phyloP scores from a whole-genome alignment of 768 basidiomycete species.

The Leccinum sublutescens region DNA sequence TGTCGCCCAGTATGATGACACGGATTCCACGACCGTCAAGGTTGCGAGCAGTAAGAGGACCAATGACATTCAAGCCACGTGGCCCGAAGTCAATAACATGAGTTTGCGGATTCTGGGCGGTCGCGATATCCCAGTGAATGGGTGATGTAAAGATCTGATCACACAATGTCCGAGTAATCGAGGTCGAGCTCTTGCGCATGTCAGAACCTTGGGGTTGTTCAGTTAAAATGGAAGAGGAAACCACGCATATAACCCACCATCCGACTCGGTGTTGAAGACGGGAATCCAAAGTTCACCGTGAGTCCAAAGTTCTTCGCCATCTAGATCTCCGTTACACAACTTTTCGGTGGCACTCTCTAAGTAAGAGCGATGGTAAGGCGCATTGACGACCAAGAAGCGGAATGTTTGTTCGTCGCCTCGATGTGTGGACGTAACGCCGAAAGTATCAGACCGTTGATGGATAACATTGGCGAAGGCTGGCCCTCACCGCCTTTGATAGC shows the following conservation, averaged over 20 bases:
- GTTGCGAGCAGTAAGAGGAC: constrained; percentile 85
- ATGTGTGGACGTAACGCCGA: constrained; percentile 81
- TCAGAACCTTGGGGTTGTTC: constrained; percentile 63
- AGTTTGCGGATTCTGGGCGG: constrained; percentile 82
- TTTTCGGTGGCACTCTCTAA: constrained; percentile 72
- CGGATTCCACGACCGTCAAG: constrained; percentile 92
- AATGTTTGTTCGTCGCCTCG: constrained; percentile 81
- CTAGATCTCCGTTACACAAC: constrained; percentile 72
- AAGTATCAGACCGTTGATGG: constrained; percentile 79
- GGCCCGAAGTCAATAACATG: constrained; percentile 97
- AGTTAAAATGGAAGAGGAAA: constrained; percentile 22
- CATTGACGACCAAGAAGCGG: constrained; percentile 93
- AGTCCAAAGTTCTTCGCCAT: constrained; percentile 76
- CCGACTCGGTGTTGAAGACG: constrained; percentile 90
- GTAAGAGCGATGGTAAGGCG: constrained; percentile 94
- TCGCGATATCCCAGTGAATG: constrained; percentile 92
- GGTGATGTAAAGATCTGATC: constrained; percentile 91
- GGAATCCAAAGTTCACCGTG: constrained; percentile 70
- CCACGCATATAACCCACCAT: constrained; percentile 55
- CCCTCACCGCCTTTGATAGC: constrained; percentile 93
- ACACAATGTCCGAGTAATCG: constrained; percentile 84
- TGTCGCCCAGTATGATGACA: constrained; percentile 87
- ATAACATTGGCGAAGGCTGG: constrained; percentile 89
- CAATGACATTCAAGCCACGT: constrained; percentile 91
- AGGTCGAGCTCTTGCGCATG: constrained; percentile 63